A percentile compares a stretch with the other conserved stretches of the same genome.
Conservation (phyloP, 352 stramenopile genomes). For the Bremia lactucae region DNA sequence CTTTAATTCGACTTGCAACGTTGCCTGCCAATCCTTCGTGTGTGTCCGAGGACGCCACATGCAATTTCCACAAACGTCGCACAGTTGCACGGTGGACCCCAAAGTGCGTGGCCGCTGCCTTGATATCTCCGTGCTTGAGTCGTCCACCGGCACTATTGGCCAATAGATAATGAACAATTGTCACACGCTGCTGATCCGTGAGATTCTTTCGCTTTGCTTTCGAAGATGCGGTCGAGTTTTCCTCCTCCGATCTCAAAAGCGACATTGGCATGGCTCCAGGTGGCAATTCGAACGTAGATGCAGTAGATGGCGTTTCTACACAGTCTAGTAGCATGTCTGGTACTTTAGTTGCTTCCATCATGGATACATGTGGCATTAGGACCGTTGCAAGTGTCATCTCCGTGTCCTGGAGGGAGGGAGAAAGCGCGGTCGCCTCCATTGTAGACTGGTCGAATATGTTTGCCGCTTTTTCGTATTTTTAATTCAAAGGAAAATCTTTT, state of each 20-base stretch:
- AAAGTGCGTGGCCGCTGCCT: conserved; percentile 22
- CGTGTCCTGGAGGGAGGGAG: conserved; percentile 3
- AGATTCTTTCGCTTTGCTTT: conserved; percentile 23
- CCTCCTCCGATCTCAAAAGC: neutral
- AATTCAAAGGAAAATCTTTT: neutral
- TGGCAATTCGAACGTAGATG: neutral
- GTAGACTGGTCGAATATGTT: conserved; percentile 17
- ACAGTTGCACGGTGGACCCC: conserved; percentile 24
- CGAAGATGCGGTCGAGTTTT: neutral
- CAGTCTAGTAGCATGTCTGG: neutral
- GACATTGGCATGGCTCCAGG: conserved; percentile 1
- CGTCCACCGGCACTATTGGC: conserved; percentile 25
- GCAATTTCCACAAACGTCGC: conserved; percentile 24
- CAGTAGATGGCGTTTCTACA: conserved; percentile 2
- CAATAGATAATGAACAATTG: conserved; percentile 26
- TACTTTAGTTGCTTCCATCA: conserved; percentile 4
- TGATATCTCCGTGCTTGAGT: conserved; percentile 27
- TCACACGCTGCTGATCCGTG: conserved; percentile 19
- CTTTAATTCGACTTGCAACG: conserved; percentile 25
- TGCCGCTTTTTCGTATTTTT: conserved; percentile 12
- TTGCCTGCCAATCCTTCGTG: conserved; percentile 15
- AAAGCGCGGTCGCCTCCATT: conserved; percentile 7
- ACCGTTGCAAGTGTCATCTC: conserved; percentile 4
- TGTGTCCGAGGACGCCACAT: conserved; percentile 10
- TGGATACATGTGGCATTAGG: conserved; percentile 7